Conservation (phyloP, 1,139 yeast genomes). For the Zygosaccharomyces pseudobailii region DNA sequence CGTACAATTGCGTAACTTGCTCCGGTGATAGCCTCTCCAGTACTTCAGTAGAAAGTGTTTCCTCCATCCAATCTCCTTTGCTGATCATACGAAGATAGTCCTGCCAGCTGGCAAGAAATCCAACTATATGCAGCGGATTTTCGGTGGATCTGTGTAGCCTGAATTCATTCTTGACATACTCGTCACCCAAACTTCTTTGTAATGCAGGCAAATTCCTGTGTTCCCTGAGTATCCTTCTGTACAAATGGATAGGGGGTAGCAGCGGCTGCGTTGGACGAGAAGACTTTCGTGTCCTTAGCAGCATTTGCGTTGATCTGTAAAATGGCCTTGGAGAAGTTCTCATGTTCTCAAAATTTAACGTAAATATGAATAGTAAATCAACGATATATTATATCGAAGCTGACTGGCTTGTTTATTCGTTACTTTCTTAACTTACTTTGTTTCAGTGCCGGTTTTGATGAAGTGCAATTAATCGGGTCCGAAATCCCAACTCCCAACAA, state of each 20-base stretch:
- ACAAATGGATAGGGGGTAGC: conserved; percentile 75
- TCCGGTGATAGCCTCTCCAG: conserved; percentile 86
- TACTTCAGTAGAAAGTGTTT: conserved; percentile 58
- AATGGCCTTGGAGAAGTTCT: background rate
- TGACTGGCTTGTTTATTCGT: background rate
- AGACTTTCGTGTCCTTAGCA: conserved; percentile 14
- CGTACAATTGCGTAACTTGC: conserved; percentile 81
- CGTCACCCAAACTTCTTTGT: conserved; percentile 78
- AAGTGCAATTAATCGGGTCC: background rate
- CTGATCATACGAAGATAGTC: conserved; percentile 70
- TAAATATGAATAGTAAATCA: background rate
- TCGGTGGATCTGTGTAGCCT: conserved; percentile 77
- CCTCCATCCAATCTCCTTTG: conserved; percentile 74
- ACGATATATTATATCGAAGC: background rate
- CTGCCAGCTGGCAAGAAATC: conserved; percentile 93
- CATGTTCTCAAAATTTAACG: background rate
- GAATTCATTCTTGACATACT: conserved; percentile 85
- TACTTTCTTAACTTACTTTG: background rate
- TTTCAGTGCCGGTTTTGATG: background rate
- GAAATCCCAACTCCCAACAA: background rate
- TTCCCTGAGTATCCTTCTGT: conserved; percentile 73
- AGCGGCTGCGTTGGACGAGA: conserved; percentile 47
- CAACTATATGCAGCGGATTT: conserved; percentile 90
- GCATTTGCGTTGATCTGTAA: conserved; percentile 7
- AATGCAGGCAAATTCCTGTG: conserved; percentile 64